These are phyloP conservation scores for Calonectria montana DNA, from an alignment of 2,329 filamentous ascomycete genomes.

Conservation along the genomic window DNA sequence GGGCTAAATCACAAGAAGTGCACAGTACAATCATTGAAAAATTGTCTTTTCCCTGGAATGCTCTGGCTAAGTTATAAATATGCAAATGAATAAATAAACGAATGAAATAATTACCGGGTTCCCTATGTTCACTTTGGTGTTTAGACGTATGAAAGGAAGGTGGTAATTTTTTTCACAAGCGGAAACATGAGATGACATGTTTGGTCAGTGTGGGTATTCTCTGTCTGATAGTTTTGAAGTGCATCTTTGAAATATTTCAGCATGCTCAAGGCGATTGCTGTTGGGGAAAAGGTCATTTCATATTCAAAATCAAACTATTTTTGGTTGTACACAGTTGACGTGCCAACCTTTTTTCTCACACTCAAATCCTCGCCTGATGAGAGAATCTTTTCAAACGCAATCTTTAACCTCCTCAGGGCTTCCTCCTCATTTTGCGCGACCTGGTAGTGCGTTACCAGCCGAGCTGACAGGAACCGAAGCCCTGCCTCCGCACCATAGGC, in stretches of 20 bases:
- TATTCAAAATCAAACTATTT: slow-evolving; percentile 23
- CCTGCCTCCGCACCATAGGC: slow-evolving; percentile 56
- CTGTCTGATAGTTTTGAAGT: too few relatives aligned
- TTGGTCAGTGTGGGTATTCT: too few relatives aligned
- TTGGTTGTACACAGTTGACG: slow-evolving; percentile 40
- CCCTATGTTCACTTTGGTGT: too few relatives aligned
- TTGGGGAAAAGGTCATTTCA: neutral
- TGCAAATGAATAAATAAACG: too few relatives aligned
- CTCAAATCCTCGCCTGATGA: slow-evolving; percentile 28
- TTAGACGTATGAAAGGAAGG: too few relatives aligned
- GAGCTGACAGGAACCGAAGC: slow-evolving; percentile 52
- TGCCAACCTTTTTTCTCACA: slow-evolving; percentile 34
- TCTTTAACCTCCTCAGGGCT: slow-evolving; percentile 67
- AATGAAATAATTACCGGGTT: too few relatives aligned
- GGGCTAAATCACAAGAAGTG: too few relatives aligned
- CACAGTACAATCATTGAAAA: too few relatives aligned
- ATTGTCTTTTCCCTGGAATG: too few relatives aligned
- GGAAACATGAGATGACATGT: too few relatives aligned
- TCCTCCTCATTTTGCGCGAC: slow-evolving; percentile 71
- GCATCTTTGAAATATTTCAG: neutral
- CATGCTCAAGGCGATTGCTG: neutral
- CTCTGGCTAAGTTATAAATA: too few relatives aligned
- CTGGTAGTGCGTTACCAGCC: slow-evolving; percentile 67
- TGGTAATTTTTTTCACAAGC: too few relatives aligned
- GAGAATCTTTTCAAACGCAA: slow-evolving; percentile 60